Evolutionary conservation across 2,329 filamentous ascomycete species (phyloP), one percentile per base, ranked within the genome.

Genomic region (Xylaria sp.): DNA sequence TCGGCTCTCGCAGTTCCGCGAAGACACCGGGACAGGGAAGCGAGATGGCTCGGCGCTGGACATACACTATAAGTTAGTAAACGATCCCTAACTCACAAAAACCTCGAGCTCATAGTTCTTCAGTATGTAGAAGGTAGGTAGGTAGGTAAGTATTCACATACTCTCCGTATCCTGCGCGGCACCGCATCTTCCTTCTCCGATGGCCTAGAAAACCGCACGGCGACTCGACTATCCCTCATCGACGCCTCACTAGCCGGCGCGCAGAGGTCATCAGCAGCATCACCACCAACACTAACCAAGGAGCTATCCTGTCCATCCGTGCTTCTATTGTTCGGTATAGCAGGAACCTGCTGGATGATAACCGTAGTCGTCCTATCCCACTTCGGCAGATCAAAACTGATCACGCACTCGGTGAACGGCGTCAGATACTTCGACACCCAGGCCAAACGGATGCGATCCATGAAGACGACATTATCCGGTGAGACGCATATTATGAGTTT

Each of bases 281-380:
- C 15, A 28, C 19, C 19, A 35, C 9, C 17, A n/a, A n/a, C 15
- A 28, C 19, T 21, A 12, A 15, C 21, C n/a, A 38, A 1, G 14
- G 12, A 21, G 14, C 2, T 25, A 4, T 6, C n/a, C n/a, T n/a
- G n/a, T n/a, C n/a, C n/a, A n/a, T n/a, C 19, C 14, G 43, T 15
- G 33, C 11, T 15, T 19, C 21, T 28, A 11, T n/a, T n/a, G n/a
- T 28, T 5, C 3, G 4, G 21, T 17, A 17, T 42, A 15, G 19
- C 15, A 14, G 46, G 19, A 2, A 56, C 46, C 2, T 59, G 38
- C 23, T 65, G 62, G 76, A 80, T 3, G 74, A 57, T 19, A 74
- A 79, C 51, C 69, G 72, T 69, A n/a, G 57, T 43, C 3, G 25
- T 42, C 1, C 12, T 2, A 3, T 45, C 37, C 17, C 46, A 23